phyloP scores from a whole-genome alignment of 139 green algal species.

The Ostreobium quekettii region DNA sequence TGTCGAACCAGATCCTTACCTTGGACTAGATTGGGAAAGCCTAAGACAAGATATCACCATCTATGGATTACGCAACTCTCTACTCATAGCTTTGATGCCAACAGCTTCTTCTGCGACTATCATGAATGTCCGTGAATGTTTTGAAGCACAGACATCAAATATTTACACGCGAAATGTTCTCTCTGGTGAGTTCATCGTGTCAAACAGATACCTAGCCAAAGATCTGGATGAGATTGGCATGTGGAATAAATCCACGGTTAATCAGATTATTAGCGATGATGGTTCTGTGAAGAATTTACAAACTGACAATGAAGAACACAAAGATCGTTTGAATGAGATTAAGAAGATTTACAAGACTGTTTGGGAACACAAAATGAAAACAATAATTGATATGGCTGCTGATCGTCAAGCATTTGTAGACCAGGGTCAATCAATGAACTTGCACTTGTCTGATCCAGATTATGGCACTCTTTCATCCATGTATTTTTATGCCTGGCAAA shows the following conservation, averaged over 20 bases:
- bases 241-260: slow-evolving; percentile 15
- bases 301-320: slow-evolving; percentile 3
- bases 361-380: slow-evolving; percentile 24
- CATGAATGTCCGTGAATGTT: slow-evolving; percentile 32
- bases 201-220: slow-evolving; percentile 28
- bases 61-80: too few species aligned
- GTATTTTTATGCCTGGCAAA: slow-evolving; percentile 56
- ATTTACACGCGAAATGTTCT: slow-evolving; percentile 20
- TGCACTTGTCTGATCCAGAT: slow-evolving; percentile 46
- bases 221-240: slow-evolving; percentile 18
- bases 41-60: too few species aligned
- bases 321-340: neutral
- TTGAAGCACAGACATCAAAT: slow-evolving; percentile 31
- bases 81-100: too few species aligned
- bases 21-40: too few species aligned
- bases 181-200: slow-evolving; percentile 26
- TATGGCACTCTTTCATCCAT: slow-evolving; percentile 56
- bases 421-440: slow-evolving; percentile 30
- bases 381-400: slow-evolving; percentile 23
- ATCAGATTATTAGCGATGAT: slow-evolving; percentile 20
- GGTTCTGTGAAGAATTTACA: slow-evolving; percentile 25
- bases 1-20: too few species aligned
- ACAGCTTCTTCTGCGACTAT: too few species aligned
- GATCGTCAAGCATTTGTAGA: slow-evolving; percentile 21
- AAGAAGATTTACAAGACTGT: slow-evolving; percentile 28